Percentiles rank a stretch among this genome's conserved stretches.
phyloP scores from a whole-genome alignment of 176 grass and related monocot genomes.

The Otatea glauca region DNA sequence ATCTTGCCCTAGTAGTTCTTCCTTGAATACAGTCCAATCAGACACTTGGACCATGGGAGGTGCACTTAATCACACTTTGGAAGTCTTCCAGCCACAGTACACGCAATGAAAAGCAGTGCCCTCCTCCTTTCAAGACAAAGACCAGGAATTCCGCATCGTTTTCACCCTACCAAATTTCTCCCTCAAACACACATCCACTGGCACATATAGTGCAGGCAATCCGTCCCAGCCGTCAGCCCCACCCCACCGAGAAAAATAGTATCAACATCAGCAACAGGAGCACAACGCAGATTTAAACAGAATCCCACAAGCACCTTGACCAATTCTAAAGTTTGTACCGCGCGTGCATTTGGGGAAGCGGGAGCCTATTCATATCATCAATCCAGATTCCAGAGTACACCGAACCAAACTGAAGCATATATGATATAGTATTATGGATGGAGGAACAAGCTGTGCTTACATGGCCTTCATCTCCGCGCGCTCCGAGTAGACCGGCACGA shows the following conservation, averaged over 20 bases:
- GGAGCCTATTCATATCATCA: background rate
- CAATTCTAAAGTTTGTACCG: background rate
- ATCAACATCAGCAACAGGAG: background rate
- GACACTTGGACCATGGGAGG: background rate
- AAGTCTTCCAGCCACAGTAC: conserved; percentile 2
- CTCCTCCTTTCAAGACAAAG: conserved; percentile 16
- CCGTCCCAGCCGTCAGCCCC: background rate
- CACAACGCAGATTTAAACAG: background rate
- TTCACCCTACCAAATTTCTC: conserved; percentile 11
- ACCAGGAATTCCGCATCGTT: background rate
- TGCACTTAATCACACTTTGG: conserved; percentile 1
- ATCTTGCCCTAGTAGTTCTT: background rate
- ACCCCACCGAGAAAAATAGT: background rate
- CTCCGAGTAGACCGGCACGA: conserved; percentile 37
- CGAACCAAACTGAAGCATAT: background rate
- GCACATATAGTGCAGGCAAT: background rate
- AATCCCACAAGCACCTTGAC: background rate
- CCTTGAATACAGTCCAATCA: background rate
- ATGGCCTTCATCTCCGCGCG: conserved; percentile 42
- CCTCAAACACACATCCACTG: background rate
- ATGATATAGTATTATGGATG: background rate
- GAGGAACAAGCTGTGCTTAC: conserved; percentile 10
- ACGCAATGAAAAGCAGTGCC: background rate
- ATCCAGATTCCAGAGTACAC: background rate
- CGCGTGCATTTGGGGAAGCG: background rate